These are phyloP conservation scores for Calonectria pteridis DNA, from an alignment of 2,329 filamentous ascomycete species.

Conservation along the genomic window DNA sequence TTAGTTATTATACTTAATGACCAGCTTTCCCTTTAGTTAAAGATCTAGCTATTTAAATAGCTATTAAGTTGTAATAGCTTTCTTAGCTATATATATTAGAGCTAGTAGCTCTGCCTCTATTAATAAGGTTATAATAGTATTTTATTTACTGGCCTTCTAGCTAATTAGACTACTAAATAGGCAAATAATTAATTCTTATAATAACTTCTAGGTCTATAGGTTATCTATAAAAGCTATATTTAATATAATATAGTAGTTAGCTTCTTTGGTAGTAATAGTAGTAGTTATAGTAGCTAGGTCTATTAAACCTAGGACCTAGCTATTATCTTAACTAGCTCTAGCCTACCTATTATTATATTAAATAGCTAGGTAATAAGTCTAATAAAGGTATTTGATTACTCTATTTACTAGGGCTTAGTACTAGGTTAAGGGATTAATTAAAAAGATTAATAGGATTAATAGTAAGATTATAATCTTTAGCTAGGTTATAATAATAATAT, in stretches of 20 bases:
- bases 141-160: constrained; percentile 2
- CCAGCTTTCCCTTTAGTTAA: neutral
- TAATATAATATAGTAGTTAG: too few relatives aligned
- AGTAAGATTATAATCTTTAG: neutral
- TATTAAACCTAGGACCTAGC: too few relatives aligned
- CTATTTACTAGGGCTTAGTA: neutral
- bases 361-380: neutral
- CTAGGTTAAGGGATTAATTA: neutral
- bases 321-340: too few relatives aligned
- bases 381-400: neutral
- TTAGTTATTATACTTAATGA: constrained; percentile 4
- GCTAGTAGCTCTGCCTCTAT: constrained; percentile 1
- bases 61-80: neutral
- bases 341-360: too few relatives aligned
- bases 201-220: neutral
- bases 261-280: too few relatives aligned
- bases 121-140: neutral
- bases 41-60: constrained; percentile 9
- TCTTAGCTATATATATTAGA: constrained; percentile 5
- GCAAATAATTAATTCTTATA: neutral
- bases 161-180: neutral
- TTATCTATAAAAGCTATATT: neutral
- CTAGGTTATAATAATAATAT: neutral
- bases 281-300: too few relatives aligned
- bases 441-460: neutral